These are phyloP conservation scores for Aspergillus texensis DNA, from an alignment of 2,329 filamentous ascomycete species.

Conservation along the genomic window DNA sequence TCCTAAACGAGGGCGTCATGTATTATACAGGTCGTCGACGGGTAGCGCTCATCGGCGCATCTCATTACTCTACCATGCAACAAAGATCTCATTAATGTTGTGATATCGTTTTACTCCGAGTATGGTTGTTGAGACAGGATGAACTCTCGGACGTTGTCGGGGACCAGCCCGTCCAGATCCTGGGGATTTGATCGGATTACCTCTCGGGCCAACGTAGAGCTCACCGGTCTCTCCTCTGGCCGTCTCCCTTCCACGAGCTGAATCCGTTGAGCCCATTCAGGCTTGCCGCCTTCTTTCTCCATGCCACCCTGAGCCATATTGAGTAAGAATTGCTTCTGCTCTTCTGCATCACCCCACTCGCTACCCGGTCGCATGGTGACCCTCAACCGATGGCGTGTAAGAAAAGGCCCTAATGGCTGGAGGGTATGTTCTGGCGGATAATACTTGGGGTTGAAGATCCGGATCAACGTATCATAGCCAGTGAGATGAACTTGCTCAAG, in stretches of 20 bases:
- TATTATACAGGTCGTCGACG: neutral
- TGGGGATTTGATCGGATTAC: constrained; percentile 33
- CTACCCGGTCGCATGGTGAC: constrained; percentile 48
- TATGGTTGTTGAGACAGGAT: constrained; percentile 38
- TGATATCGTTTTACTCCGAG: constrained; percentile 12
- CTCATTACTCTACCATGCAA: neutral
- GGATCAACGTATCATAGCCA: constrained; percentile 53
- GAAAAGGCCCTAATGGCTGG: constrained; percentile 44
- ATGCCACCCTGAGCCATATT: constrained; percentile 40
- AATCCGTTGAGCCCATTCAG: constrained; percentile 48
- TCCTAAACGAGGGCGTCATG: neutral
- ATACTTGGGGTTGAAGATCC: constrained; percentile 53
- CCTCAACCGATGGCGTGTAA: constrained; percentile 46
- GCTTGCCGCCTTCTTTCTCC: constrained; percentile 40
- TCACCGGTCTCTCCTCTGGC: constrained; percentile 40
- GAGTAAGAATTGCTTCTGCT: constrained; percentile 43
- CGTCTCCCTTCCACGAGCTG: constrained; percentile 44
- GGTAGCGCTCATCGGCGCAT: neutral
- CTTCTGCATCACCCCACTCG: constrained; percentile 42
- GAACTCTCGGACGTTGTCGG: constrained; percentile 36
- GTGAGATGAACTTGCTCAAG: constrained; percentile 51
- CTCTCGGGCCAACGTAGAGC: constrained; percentile 47
- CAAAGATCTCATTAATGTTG: neutral
- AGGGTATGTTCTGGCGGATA: constrained; percentile 50
- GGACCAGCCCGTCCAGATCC: constrained; percentile 40